Conservation (phyloP, 306 rosid species). For the Fragaria vesca region DNA sequence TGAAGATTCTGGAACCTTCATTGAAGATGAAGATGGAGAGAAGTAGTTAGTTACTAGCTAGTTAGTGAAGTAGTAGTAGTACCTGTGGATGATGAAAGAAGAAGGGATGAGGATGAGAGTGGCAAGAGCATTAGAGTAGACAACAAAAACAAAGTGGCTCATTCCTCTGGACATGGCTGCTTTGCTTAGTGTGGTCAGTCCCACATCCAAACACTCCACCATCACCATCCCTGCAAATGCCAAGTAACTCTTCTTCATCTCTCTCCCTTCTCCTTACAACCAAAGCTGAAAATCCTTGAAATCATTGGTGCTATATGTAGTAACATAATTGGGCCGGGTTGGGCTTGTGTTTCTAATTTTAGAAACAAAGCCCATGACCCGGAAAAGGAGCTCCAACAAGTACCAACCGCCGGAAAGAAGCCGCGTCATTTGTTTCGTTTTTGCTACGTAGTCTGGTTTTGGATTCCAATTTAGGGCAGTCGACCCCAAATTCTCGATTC, state of each 20-base stretch:
- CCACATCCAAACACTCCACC: conserved; percentile 37
- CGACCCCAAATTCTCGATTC: background rate
- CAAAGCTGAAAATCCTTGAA: background rate
- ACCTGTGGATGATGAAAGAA: conserved; percentile 41
- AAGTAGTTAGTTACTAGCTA: too few species aligned
- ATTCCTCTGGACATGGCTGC: conserved; percentile 46
- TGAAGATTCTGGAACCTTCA: background rate
- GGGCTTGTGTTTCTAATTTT: background rate
- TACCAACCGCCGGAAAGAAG: background rate
- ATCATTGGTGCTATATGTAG: background rate
- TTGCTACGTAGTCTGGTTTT: background rate
- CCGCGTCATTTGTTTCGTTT: background rate
- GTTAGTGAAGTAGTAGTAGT: too few species aligned
- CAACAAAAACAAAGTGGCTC: conserved; percentile 37
- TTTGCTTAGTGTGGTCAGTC: conserved; percentile 37
- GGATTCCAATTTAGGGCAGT: conserved; percentile 12
- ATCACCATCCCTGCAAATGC: conserved; percentile 39
- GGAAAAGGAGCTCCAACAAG: background rate
- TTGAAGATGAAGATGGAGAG: background rate
- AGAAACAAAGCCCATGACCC: background rate
- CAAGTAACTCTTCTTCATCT: background rate
- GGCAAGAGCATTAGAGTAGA: conserved; percentile 46
- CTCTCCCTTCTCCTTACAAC: background rate
- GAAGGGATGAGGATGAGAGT: conserved; percentile 35
- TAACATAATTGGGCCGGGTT: background rate